These are phyloP conservation scores for Epichloe uncinata DNA, from an alignment of 2,329 filamentous ascomycete species.

Conservation along the genomic window DNA sequence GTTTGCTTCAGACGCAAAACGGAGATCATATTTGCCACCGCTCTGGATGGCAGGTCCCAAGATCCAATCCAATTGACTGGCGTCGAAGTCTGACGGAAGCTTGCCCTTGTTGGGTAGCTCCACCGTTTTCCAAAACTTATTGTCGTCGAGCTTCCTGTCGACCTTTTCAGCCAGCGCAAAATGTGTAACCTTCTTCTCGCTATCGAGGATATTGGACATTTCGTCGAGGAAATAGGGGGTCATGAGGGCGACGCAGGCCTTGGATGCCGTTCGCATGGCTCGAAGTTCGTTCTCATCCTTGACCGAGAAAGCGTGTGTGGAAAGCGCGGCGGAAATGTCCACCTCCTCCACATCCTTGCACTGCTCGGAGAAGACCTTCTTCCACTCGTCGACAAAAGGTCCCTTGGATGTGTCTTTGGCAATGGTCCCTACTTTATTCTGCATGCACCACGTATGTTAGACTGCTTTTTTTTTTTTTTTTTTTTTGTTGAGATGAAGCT, in stretches of 20 bases:
- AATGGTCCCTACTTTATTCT: slow-evolving; percentile 84
- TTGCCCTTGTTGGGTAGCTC: slow-evolving; percentile 58
- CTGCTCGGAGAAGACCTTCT: slow-evolving; percentile 62
- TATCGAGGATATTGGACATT: slow-evolving; percentile 91
- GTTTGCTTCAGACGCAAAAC: slow-evolving; percentile 65
- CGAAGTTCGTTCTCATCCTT: slow-evolving; percentile 94
- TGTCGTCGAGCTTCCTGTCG: slow-evolving; percentile 80
- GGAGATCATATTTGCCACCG: slow-evolving; percentile 87
- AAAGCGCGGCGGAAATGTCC: slow-evolving; percentile 72
- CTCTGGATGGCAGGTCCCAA: slow-evolving; percentile 86
- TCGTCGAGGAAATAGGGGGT: slow-evolving; percentile 98
- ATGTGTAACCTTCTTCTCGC: slow-evolving; percentile 95
- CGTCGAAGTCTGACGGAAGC: slow-evolving; percentile 76
- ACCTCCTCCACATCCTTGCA: slow-evolving; percentile 81
- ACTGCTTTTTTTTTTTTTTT: background rate
- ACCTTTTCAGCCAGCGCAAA: slow-evolving; percentile 76
- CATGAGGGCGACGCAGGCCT: slow-evolving; percentile 88
- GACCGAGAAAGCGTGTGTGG: slow-evolving; percentile 69
- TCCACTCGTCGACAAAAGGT: slow-evolving; percentile 94
- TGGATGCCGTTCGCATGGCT: slow-evolving; percentile 84
- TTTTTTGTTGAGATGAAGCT: background rate
- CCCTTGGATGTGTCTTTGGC: slow-evolving; percentile 74
- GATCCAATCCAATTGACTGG: slow-evolving; percentile 84
- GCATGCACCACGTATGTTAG: slow-evolving; percentile 4
- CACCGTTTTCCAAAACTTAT: slow-evolving; percentile 81